A percentile compares a stretch with the other conserved stretches of the same genome.
These are phyloP conservation scores for Exophiala lecanii-corni DNA, from an alignment of 2,329 filamentous ascomycete species.

Conservation along the genomic window DNA sequence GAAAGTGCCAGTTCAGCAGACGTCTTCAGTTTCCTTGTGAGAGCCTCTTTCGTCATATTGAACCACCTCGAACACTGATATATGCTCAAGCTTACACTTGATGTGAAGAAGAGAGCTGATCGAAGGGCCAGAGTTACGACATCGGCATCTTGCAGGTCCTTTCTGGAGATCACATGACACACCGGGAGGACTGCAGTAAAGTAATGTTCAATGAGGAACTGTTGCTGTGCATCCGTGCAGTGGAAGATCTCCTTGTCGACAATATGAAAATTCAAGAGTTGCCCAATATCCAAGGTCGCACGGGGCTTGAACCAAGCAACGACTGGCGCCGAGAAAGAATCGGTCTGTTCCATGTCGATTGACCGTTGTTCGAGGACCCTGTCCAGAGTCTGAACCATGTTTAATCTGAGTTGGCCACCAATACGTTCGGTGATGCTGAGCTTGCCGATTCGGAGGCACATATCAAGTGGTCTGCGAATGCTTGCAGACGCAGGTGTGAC, in stretches of 20 bases:
- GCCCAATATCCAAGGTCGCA: background rate
- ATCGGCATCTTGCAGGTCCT: background rate
- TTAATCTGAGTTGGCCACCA: background rate
- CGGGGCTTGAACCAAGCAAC: conserved; percentile 5
- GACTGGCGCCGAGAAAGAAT: conserved; percentile 1
- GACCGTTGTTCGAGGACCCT: background rate
- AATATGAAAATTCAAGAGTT: background rate
- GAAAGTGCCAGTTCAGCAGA: conserved; percentile 62
- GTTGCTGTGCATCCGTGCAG: background rate
- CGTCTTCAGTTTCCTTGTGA: conserved; percentile 59
- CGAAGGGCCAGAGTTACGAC: background rate
- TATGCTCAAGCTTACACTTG: conserved; percentile 60
- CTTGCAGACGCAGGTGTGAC: background rate
- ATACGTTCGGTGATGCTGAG: conserved; percentile 3
- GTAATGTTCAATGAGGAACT: conserved; percentile 1
- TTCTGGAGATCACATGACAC: background rate
- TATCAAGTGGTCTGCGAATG: background rate
- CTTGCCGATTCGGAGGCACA: conserved; percentile 3
- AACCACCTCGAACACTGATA: conserved; percentile 48
- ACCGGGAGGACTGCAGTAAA: conserved; percentile 3
- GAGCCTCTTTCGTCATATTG: conserved; percentile 50
- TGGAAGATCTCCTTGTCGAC: background rate
- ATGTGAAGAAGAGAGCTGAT: conserved; percentile 54
- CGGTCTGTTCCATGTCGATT: background rate
- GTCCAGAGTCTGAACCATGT: background rate